Percentiles rank a stretch among this genome's conserved stretches.
Evolutionary conservation across 345 rosid genomes (phyloP).

Genomic region (Rhodamnia rubescens): DNA sequence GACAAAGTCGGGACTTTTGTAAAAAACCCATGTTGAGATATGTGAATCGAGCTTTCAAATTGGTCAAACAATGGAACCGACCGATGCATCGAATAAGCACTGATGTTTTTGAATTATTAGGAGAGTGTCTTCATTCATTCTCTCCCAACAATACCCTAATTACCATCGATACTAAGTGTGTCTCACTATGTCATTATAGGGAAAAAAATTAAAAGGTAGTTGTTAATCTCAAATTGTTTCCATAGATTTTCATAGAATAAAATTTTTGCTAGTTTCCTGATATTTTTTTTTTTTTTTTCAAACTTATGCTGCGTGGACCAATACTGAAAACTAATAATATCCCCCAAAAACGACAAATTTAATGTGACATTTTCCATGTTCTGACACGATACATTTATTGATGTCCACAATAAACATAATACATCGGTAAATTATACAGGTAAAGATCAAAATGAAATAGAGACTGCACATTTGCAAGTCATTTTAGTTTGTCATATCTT

Average conservation of each 20-base stretch:
- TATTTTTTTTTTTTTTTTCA: fast-evolving
- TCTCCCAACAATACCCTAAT: background rate
- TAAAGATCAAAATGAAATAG: background rate
- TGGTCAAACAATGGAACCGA: background rate
- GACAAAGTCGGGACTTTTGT: background rate
- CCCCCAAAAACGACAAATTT: background rate
- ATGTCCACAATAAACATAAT: background rate
- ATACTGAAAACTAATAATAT: too few relatives aligned
- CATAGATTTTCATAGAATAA: background rate
- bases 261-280: background rate
- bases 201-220: too few relatives aligned
- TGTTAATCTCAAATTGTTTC: background rate
- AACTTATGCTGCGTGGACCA: too few relatives aligned
- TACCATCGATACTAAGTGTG: background rate
- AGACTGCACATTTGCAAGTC: background rate
- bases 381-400: background rate
- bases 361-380: background rate
- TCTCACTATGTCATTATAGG: background rate
- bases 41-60: background rate
- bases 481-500: background rate
- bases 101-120: background rate
- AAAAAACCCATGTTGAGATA: background rate
- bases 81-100: background rate
- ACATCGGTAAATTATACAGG: background rate
- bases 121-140: background rate